Evolutionary conservation across 2,329 filamentous ascomycete species (phyloP), one percentile per base, ranked within the genome.

Genomic region (Phaeosphaeriaceae sp.): DNA sequence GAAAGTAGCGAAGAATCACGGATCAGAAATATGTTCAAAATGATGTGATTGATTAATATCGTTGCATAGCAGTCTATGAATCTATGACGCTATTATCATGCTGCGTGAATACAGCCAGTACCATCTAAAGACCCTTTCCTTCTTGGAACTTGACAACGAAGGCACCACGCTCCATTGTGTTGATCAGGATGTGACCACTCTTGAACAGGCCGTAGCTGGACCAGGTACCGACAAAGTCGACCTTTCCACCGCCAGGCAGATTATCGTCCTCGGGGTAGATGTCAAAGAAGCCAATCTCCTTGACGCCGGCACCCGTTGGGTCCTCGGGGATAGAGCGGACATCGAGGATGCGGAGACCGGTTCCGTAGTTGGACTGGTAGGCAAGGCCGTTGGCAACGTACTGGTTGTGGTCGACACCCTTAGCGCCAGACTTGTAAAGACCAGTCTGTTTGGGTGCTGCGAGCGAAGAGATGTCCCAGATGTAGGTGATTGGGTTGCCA

Each of bases 401-500:
- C 62, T 82, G 80, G 68, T 82, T 82, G 73, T 83, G 80, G 62
- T 82, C 81, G 43, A 83, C 76, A n/a, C 74, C 73, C 43, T 73
- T 72, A 48, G 75, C 76, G 1, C 67, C 67, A 26, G 70, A 74
- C 61, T 78, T 78, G 73, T 81, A 82, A 57, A 76, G 65, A 17
- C 80, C 80, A 13, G 79, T 81, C 57, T 81, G 78, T 60, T 77
- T 75, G 7, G 77, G 77, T 1, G 55, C 57, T 48, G 65, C 69
- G 35, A 78, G 67, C 28, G 66, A 69, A 0, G 71, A 73, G 44
- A 78, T 77, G 54, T 78, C 75, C 75, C 75, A 78, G 53, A 78
- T 78, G 63, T 78, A 78, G 8, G 77, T 78, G 50, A 77, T 73
- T 24, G 75, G 75, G 60, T 77, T 70, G 32, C 76, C 76, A 19